A percentile compares a stretch with the other conserved stretches of the same genome.
Conservation (phyloP, 2,329 filamentous ascomycete genomes). For the Claviceps citrina region DNA sequence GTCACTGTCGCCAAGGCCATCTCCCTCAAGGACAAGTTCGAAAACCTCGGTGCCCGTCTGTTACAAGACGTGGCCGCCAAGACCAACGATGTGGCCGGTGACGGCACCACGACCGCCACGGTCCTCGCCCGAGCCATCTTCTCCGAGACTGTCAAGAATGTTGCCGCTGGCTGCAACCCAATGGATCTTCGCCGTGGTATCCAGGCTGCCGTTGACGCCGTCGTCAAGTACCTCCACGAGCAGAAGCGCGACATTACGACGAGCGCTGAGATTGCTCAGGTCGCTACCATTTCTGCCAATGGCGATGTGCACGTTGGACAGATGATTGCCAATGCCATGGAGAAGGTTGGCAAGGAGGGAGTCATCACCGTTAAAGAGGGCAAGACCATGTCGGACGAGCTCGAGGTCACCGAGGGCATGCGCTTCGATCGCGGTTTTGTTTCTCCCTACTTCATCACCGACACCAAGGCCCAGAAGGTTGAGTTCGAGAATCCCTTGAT, state of each 20-base stretch:
- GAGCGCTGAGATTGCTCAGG: constrained; percentile 90
- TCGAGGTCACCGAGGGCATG: constrained; percentile 99
- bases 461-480: constrained; percentile 95
- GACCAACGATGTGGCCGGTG: constrained; percentile 97
- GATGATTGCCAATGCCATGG: constrained; percentile 96
- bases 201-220: constrained; percentile 87
- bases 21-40: constrained; percentile 93
- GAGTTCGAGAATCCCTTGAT: constrained; percentile 99
- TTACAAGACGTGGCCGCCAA: constrained; percentile 97
- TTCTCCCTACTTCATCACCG: constrained; percentile 99
- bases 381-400: constrained; percentile 94
- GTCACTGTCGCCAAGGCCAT: constrained; percentile 83
- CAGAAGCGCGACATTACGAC: constrained; percentile 99
- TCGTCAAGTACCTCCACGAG: constrained; percentile 82
- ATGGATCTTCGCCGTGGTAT: constrained; percentile 97
- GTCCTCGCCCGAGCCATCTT: constrained; percentile 96
- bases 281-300: constrained; percentile 96
- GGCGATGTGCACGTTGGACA: constrained; percentile 89
- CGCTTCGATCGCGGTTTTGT: constrained; percentile 98
- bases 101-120: constrained; percentile 94
- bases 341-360: constrained; percentile 99
- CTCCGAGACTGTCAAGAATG: constrained; percentile 99
- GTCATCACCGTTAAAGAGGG: constrained; percentile 99
- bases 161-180: constrained; percentile 96
- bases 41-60: constrained; percentile 93